Evolutionary conservation across 805 yeast species (phyloP).

Genomic region (Teunomyces pallodes): DNA sequence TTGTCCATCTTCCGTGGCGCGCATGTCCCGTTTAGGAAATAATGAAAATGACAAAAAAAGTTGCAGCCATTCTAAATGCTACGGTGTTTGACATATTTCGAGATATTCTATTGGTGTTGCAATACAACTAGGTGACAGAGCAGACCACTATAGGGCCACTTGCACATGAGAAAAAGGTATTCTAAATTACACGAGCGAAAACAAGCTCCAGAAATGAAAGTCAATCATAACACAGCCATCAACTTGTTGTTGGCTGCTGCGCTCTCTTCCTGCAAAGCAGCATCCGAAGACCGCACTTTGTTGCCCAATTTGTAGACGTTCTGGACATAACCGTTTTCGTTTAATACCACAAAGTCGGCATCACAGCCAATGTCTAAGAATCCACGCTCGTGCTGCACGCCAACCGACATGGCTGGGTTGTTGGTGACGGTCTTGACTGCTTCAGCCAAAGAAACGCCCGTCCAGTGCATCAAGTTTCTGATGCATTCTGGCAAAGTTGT

Average conservation of each 20-base stretch:
- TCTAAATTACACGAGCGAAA: no score
- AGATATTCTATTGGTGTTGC: no score
- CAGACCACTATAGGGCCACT: no score
- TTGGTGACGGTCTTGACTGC: constrained; percentile 58
- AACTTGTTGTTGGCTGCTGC: neutral
- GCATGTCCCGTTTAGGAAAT: no score
- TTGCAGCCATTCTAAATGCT: no score
- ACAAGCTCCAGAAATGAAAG: neutral
- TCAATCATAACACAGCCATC: constrained; percentile 7
- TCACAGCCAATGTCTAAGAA: constrained; percentile 51
- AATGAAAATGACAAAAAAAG: no score
- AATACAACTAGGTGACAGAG: no score
- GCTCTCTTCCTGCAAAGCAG: neutral
- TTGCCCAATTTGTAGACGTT: constrained; percentile 52
- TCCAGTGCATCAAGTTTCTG: constrained; percentile 51
- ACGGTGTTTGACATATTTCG: no score
- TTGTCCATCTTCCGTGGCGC: no score
- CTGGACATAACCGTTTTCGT: constrained; percentile 41
- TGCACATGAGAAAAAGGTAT: no score
- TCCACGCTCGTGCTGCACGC: constrained; percentile 45
- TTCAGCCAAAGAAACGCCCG: constrained; percentile 44
- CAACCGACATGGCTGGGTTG: constrained; percentile 50
- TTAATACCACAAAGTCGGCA: constrained; percentile 53
- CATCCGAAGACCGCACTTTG: constrained; percentile 13
- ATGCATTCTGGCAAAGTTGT: constrained; percentile 51